Evolutionary conservation across 2,329 filamentous ascomycete genomes (phyloP), one percentile per base, ranked within the genome.

Genomic region (Epichloe hybrida): DNA sequence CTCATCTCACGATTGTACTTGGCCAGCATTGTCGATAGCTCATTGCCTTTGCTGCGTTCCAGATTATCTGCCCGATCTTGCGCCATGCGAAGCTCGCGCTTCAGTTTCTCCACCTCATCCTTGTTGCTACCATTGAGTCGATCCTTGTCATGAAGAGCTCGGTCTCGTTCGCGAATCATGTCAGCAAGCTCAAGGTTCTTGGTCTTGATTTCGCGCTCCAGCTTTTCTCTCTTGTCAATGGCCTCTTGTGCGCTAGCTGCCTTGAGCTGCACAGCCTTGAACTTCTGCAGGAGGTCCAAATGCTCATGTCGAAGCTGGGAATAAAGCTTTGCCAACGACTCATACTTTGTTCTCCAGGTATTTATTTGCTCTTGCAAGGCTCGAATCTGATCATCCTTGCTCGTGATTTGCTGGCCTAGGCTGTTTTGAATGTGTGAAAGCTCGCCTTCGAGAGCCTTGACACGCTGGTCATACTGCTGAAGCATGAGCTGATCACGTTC

Each of bases 131-230:
- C 93, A 48, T 75, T 80, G n/a, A 84, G 72, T 50, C 93, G 81
- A 64, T 98, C 93, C 66, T 90, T 88, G 55, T 98, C 93, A 62
- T 97, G 88, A 48, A 96, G 70, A 34, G 93, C 93, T 56, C 93
- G 82, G 63, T 98, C 93, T 59, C 93, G 80, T 71, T 98, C 93
- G 42, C 93, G 81, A 57, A 98, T 98, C 93, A 98, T 97, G 66
- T 97, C 89, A 35, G 93, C 93, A 54, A 98, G 72, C 67, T 98
- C 93, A n/a, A 98, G 74, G 64, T 98, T 98, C 79, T 98, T 98
- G 34, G 91, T 96, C 79, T 98, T 98, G 66, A 98, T 86, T 70
- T 98, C 93, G 36, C 91, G 85, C 71, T 97, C 89, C 49, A 98
- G 77, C 73, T 94, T 95, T 72, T 98, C 93, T 8, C 91, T 84